Evolutionary conservation across 2,329 filamentous ascomycete species (phyloP), one percentile per base, ranked within the genome.

Genomic region (Emergomyces pasteurianus): DNA sequence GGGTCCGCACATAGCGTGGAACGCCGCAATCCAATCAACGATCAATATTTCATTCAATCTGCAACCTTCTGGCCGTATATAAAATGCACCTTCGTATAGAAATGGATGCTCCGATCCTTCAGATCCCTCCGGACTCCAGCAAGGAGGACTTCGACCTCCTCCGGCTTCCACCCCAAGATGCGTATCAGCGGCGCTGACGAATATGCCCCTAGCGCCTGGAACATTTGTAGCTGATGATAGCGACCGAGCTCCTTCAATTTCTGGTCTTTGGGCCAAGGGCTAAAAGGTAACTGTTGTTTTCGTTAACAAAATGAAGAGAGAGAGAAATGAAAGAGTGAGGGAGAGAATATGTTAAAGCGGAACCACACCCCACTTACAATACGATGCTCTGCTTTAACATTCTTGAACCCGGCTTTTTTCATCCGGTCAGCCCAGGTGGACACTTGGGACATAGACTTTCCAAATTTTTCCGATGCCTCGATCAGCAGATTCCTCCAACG

Each of bases 391-490:
- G 82, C 77, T 0, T 71, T 70, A 0, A 85, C 77, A 58, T 83
- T 76, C 52, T 75, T 71, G 63, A 85, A 85, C 0, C 83, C 83
- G 0, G 78, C 80, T 16, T 80, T 78, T 2, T 72, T 70, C 65
- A 84, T 74, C 60, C 77, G 75, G 47, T 73, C 69, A 63, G 74
- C 72, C 40, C 76, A 72, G 8, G 72, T 66, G 26, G 72, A 63
- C 28, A 72, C 73, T 31, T 73, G 68, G 53, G 68, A 66, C 67
- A 74, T 67, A 6, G 63, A 63, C 47, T 74, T 72, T 34, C 73
- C 71, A 40, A 73, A 73, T 56, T 66, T 68, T 14, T 42, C 31
- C 9, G 40, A 16, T 26, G 56, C 56, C 26, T 60, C 58, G 16
- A 43, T 26, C 21, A 54, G 3, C 28, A 43, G 46, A 9, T 60